Evolutionary conservation across 139 green algal genomes (phyloP).

Genomic region (Penium margaritaceum): DNA sequence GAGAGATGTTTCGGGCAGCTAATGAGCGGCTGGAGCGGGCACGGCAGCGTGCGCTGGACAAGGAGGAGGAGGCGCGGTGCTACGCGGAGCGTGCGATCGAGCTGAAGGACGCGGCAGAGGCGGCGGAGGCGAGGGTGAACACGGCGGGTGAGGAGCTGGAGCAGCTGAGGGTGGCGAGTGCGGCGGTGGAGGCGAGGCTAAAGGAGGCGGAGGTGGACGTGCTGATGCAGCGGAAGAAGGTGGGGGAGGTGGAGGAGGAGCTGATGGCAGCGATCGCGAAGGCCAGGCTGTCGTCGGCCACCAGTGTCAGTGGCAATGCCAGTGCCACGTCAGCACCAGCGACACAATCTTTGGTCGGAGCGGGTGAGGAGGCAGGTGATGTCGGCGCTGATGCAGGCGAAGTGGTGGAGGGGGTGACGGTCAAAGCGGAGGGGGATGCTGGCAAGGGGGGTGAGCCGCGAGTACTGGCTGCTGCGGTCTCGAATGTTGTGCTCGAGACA

Average conservation of each 20-base stretch:
- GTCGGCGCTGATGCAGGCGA: no score
- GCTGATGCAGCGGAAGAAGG: neutral
- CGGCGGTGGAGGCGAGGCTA: slow-evolving; percentile 11
- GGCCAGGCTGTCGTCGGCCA: neutral
- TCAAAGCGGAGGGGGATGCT: no score
- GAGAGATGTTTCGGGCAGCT: slow-evolving; percentile 14
- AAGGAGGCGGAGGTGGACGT: neutral
- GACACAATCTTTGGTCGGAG: no score
- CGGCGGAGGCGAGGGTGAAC: slow-evolving; percentile 1
- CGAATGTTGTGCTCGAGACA: neutral
- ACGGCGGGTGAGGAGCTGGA: no score
- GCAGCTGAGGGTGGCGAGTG: neutral
- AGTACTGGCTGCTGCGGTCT: no score
- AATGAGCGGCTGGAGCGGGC: slow-evolving; percentile 27
- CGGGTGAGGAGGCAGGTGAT: no score
- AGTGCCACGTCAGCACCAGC: no score
- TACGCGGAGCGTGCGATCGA: slow-evolving; percentile 31
- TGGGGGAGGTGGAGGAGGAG: neutral
- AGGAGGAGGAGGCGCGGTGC: slow-evolving; percentile 29
- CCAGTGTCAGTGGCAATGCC: neutral
- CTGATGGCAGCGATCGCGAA: slow-evolving; percentile 20
- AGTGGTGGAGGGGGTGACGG: no score
- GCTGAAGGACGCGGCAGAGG: slow-evolving; percentile 16
- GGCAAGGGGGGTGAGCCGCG: neutral
- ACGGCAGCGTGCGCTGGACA: neutral